Percentiles rank a stretch among this genome's conserved stretches.
These are phyloP conservation scores for Cordyceps javanica DNA, from an alignment of 2,329 filamentous ascomycete species.

Conservation along the genomic window DNA sequence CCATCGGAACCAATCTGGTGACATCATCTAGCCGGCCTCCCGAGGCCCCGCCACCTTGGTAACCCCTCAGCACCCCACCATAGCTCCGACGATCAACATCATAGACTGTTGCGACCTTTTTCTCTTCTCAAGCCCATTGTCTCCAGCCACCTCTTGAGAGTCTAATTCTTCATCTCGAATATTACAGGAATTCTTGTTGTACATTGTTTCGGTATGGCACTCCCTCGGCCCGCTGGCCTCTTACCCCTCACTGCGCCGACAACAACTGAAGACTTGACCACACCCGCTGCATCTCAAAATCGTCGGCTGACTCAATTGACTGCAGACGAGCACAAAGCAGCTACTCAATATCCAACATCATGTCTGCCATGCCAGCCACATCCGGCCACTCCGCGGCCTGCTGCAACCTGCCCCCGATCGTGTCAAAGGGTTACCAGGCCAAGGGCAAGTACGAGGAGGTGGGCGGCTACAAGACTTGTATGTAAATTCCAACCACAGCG, in stretches of 20 bases:
- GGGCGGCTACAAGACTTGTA: slow-evolving; percentile 48
- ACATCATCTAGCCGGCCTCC: slow-evolving; percentile 3
- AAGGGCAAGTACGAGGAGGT: slow-evolving; percentile 53
- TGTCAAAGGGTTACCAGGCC: slow-evolving; percentile 46
- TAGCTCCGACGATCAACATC: slow-evolving; percentile 1
- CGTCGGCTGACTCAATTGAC: background rate
- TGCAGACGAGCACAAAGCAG: background rate
- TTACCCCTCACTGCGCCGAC: background rate
- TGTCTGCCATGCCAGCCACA: slow-evolving; percentile 46
- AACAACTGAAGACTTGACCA: background rate
- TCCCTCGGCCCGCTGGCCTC: no score
- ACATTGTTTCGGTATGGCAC: background rate
- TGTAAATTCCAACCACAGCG: slow-evolving; percentile 3
- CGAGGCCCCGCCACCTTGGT: background rate
- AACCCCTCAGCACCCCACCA: slow-evolving; percentile 10
- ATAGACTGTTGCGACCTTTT: background rate
- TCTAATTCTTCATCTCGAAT: background rate
- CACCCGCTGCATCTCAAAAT: background rate
- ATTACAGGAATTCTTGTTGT: background rate
- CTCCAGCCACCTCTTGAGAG: background rate
- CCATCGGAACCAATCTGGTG: background rate
- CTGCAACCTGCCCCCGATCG: slow-evolving; percentile 53
- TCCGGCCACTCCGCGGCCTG: slow-evolving; percentile 51
- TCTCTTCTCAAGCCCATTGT: background rate
- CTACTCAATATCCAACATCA: slow-evolving; percentile 16